phyloP scores from a whole-genome alignment of 1,284 basidiomycete genomes.

The Phellopilus nigrolimitatus region DNA sequence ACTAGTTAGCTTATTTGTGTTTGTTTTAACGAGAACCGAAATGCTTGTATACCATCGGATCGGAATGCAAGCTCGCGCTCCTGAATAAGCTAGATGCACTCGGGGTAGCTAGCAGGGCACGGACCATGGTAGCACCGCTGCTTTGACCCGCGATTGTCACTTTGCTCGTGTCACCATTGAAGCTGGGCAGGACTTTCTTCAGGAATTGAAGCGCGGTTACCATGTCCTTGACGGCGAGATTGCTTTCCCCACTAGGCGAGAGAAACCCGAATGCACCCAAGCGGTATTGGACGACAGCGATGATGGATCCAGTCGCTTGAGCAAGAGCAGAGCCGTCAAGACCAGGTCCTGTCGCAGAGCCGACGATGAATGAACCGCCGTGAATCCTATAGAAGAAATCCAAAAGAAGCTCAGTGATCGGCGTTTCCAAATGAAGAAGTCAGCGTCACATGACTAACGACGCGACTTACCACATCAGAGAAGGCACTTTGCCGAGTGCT shows the following conservation, averaged over 20 bases:
- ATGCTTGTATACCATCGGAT: slow-evolving; percentile 86
- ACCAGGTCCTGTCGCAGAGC: slow-evolving; percentile 68
- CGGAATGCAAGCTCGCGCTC: slow-evolving; percentile 77
- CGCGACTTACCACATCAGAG: slow-evolving; percentile 57
- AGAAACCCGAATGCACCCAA: slow-evolving; percentile 78
- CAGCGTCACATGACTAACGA: not conserved
- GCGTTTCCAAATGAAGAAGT: slow-evolving; percentile 3
- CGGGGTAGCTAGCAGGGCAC: slow-evolving; percentile 66
- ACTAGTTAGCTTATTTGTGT: not conserved
- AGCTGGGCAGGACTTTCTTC: slow-evolving; percentile 52
- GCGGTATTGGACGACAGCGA: slow-evolving; percentile 83
- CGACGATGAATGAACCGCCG: slow-evolving; percentile 77
- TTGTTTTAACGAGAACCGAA: slow-evolving; percentile 24
- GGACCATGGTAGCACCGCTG: slow-evolving; percentile 77
- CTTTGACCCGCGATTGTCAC: slow-evolving; percentile 88
- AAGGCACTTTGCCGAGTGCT: slow-evolving; percentile 40
- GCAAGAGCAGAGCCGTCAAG: slow-evolving; percentile 79
- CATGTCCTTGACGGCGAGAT: slow-evolving; percentile 68
- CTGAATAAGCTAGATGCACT: slow-evolving; percentile 63
- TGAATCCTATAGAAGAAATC: slow-evolving; percentile 57
- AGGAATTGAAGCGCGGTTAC: slow-evolving; percentile 68
- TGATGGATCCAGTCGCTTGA: slow-evolving; percentile 66
- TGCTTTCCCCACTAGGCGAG: slow-evolving; percentile 60
- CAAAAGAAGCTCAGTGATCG: not conserved
- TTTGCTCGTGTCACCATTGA: slow-evolving; percentile 61